Conservation (phyloP, 2,329 filamentous ascomycete species). For the Clonostachys sp. region DNA sequence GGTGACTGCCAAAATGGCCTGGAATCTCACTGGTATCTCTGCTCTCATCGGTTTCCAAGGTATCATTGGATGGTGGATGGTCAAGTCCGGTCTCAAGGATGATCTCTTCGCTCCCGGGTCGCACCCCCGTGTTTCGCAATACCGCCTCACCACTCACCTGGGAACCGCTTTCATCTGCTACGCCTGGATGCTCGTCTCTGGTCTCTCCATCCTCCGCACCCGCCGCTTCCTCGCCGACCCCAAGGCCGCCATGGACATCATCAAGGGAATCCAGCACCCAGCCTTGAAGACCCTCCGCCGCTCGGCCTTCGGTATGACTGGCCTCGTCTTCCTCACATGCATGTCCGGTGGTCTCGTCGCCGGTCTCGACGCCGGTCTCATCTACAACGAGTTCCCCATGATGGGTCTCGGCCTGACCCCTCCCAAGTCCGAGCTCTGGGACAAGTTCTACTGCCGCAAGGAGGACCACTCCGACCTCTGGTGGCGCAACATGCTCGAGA, state of each 20-base stretch:
- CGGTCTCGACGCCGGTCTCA: slow-evolving; percentile 90
- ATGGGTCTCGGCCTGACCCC: slow-evolving; percentile 86
- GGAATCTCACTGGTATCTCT: slow-evolving; percentile 76
- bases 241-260: slow-evolving; percentile 51
- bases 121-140: slow-evolving; percentile 91
- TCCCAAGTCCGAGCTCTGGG: slow-evolving; percentile 77
- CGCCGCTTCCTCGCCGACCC: slow-evolving; percentile 68
- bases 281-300: slow-evolving; percentile 70
- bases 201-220: slow-evolving; percentile 76
- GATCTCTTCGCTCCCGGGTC: slow-evolving; percentile 89
- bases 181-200: slow-evolving; percentile 88
- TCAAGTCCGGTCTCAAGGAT: slow-evolving; percentile 91
- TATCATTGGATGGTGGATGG: slow-evolving; percentile 99
- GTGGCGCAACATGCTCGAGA: slow-evolving; percentile 98
- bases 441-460: slow-evolving; percentile 77
- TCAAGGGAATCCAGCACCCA: slow-evolving; percentile 61
- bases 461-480: slow-evolving; percentile 78
- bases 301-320: slow-evolving; percentile 64
- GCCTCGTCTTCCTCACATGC: slow-evolving; percentile 80
- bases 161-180: slow-evolving; percentile 91
- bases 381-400: slow-evolving; percentile 97
- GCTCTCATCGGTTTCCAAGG: slow-evolving; percentile 92
- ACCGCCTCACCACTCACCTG: slow-evolving; percentile 84
- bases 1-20: slow-evolving; percentile 74
- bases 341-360: slow-evolving; percentile 94